Percentiles rank a stretch among this genome's conserved stretches.
Evolutionary conservation across 192 early-diverging fungal species (phyloP).

Genomic region (Dispira parvispora): DNA sequence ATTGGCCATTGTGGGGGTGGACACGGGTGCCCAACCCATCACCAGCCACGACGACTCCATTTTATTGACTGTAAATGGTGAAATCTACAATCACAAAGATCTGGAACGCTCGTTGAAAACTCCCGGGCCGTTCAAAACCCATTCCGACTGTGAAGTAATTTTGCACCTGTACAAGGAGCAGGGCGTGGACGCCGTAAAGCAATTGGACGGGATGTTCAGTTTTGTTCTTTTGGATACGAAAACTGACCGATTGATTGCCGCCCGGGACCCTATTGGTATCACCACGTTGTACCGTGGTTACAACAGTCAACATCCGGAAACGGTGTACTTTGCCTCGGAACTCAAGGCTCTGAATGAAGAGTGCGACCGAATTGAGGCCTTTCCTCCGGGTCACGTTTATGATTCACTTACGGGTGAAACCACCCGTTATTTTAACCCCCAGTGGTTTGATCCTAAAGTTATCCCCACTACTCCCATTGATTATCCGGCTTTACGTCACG

Average conservation of each 20-base stretch:
- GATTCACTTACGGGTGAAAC: slow-evolving; percentile 59
- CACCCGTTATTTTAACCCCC: slow-evolving; percentile 75
- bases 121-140: slow-evolving; percentile 70
- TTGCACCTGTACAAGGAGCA: slow-evolving; percentile 84
- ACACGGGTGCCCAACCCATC: slow-evolving; percentile 89
- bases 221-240: slow-evolving; percentile 81
- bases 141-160: slow-evolving; percentile 97
- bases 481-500: slow-evolving; percentile 57
- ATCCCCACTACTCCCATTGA: slow-evolving; percentile 35
- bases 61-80: slow-evolving; percentile 88
- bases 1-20: slow-evolving; percentile 95
- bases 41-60: slow-evolving; percentile 79
- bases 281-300: slow-evolving; percentile 95
- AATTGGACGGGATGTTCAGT: slow-evolving; percentile 94
- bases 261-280: slow-evolving; percentile 95
- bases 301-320: slow-evolving; percentile 60
- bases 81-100: slow-evolving; percentile 95
- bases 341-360: slow-evolving; percentile 94
- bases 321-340: slow-evolving; percentile 86
- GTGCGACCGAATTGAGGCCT: slow-evolving; percentile 91
- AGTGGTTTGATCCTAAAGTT: slow-evolving; percentile 49
- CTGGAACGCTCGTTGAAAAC: slow-evolving; percentile 60
- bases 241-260: slow-evolving; percentile 70
- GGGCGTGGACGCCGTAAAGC: slow-evolving; percentile 60
- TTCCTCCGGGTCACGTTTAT: slow-evolving; percentile 95